These are phyloP conservation scores for Xenoacremonium recifei DNA, from an alignment of 2,329 filamentous ascomycete genomes.

Conservation along the genomic window DNA sequence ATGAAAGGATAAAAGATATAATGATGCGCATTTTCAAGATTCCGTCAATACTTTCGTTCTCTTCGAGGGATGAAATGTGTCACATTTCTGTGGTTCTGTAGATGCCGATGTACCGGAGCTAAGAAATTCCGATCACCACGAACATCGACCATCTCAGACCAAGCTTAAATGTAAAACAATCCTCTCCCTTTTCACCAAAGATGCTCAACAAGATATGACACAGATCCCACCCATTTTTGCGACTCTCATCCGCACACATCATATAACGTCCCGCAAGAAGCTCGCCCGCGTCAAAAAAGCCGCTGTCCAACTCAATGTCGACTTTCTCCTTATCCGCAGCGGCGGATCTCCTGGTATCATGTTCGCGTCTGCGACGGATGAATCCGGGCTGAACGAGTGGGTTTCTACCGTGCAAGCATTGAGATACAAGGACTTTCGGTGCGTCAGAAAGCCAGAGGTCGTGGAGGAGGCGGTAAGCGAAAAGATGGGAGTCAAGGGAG, in stretches of 20 bases:
- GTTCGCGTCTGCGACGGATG: constrained; percentile 66
- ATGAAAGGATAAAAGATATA: no score
- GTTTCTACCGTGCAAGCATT: constrained; percentile 62
- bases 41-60: no score
- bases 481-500: constrained; percentile 23
- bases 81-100: no score
- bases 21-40: no score
- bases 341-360: constrained; percentile 74
- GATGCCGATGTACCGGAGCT: no score
- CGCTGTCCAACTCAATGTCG: constrained; percentile 58
- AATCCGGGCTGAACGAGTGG: constrained; percentile 58
- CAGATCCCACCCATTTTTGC: constrained; percentile 18
- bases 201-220: no score
- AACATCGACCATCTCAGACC: no score
- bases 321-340: constrained; percentile 60
- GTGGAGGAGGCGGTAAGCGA: constrained; percentile 2
- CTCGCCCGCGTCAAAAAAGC: constrained; percentile 58
- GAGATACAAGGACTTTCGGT: constrained; percentile 71
- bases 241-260: constrained; percentile 71
- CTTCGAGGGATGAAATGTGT: no score
- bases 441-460: constrained; percentile 51
- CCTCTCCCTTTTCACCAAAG: no score
- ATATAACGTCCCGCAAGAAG: constrained; percentile 80
- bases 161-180: no score
- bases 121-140: no score